Conservation (phyloP, 2,329 filamentous ascomycete species). For the Aspergillus sp. region DNA sequence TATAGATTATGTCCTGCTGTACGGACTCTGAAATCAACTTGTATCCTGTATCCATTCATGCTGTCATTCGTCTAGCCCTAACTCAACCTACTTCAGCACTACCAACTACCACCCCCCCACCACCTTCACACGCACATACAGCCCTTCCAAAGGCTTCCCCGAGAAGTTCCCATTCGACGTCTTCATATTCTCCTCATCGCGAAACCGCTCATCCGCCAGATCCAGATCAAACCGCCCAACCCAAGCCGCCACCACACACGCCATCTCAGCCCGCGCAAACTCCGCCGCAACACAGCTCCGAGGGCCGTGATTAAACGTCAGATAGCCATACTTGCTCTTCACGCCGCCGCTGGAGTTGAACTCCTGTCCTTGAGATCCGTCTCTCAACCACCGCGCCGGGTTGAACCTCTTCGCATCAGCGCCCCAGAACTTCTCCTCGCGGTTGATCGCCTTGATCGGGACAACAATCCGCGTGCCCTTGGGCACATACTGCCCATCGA, state of each 20-base stretch:
- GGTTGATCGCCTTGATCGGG: neutral
- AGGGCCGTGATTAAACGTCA: conserved; percentile 57
- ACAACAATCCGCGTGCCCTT: neutral
- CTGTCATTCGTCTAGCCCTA: neutral
- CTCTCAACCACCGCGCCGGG: neutral
- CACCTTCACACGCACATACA: neutral
- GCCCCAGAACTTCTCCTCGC: neutral
- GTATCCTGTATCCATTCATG: neutral
- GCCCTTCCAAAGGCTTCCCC: neutral
- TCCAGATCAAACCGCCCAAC: conserved; percentile 19
- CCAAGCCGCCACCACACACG: conserved; percentile 25
- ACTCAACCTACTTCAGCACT: neutral
- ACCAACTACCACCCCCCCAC: neutral
- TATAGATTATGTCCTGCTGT: neutral
- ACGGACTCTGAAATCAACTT: too few relatives aligned
- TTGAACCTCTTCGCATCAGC: neutral
- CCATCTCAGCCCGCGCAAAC: conserved; percentile 32
- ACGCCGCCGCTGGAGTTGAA: neutral
- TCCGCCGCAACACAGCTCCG: conserved; percentile 73
- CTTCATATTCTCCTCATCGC: neutral
- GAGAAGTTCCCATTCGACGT: neutral
- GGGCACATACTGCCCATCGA: neutral
- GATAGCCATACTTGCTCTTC: neutral
- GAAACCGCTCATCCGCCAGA: conserved; percentile 10
- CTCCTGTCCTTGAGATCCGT: neutral